Evolutionary conservation across 371 early-diverging fungal species (phyloP).

Genomic region (Blakeslea trispora): DNA sequence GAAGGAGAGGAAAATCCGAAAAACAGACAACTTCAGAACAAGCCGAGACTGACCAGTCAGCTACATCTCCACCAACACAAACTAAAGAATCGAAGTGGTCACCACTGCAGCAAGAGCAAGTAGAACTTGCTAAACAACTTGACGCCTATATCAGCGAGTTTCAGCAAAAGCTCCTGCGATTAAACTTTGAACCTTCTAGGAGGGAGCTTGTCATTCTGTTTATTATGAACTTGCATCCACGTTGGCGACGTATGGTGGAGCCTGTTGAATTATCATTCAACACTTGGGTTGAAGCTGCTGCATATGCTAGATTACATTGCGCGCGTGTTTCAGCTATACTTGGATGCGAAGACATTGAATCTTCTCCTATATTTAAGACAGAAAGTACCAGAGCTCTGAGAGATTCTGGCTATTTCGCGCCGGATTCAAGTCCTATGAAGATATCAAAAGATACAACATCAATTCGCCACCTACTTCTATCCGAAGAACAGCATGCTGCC

Average conservation of each 20-base stretch:
- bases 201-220: constrained; percentile 31
- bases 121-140: constrained; percentile 18
- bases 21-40: too few relatives aligned
- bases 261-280: constrained; percentile 21
- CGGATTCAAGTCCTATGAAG: constrained; percentile 6
- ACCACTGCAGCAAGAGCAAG: constrained; percentile 22
- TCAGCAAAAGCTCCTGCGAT: constrained; percentile 6
- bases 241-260: constrained; percentile 37
- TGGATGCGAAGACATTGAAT: constrained; percentile 18
- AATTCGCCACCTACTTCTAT: constrained; percentile 9
- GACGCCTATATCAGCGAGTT: constrained; percentile 30
- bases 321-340: constrained; percentile 21
- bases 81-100: constrained; percentile 1
- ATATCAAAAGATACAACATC: background rate
- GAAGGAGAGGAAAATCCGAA: too few relatives aligned
- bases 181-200: constrained; percentile 14
- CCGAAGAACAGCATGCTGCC: background rate
- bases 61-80: too few relatives aligned
- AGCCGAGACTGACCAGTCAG: too few relatives aligned
- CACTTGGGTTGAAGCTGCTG: constrained; percentile 28
- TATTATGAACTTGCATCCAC: constrained; percentile 31
- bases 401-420: constrained; percentile 24
- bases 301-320: constrained; percentile 25
- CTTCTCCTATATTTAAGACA: constrained; percentile 12
- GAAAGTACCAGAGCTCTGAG: constrained; percentile 16